A percentile compares a stretch with the other conserved stretches of the same genome.
These are phyloP conservation scores for Rhamnella rubrinervis DNA, from an alignment of 331 rosid genomes.

Conservation along the genomic window DNA sequence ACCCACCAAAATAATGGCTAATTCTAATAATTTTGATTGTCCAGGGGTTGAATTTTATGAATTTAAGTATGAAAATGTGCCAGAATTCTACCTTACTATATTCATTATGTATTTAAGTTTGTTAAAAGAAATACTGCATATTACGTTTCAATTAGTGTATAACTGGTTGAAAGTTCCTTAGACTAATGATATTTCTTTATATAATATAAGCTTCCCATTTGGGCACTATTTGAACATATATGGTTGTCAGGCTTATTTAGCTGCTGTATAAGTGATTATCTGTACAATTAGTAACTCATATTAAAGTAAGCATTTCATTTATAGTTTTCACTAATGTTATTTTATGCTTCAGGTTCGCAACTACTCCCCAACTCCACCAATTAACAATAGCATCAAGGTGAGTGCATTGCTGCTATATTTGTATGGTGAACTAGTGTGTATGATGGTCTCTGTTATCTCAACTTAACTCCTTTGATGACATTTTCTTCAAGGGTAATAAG, in stretches of 20 bases:
- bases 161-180: constrained; percentile 3
- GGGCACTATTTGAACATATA: background rate
- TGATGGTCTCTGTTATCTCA: background rate
- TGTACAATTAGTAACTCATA: background rate
- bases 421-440: background rate
- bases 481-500: background rate
- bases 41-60: too few relatives aligned
- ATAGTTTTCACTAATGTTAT: constrained; percentile 11
- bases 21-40: background rate
- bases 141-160: too few relatives aligned
- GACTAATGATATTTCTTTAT: background rate
- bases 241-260: background rate
- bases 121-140: too few relatives aligned
- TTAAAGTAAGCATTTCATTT: constrained; percentile 12
- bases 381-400: constrained; percentile 95
- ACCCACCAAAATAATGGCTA: background rate
- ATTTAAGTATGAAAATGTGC: too few relatives aligned
- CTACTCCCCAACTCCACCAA: constrained; percentile 73
- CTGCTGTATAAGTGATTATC: background rate
- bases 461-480: background rate
- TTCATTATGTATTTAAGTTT: too few relatives aligned
- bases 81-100: too few relatives aligned
- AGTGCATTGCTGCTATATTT: constrained; percentile 26
- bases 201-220: background rate
- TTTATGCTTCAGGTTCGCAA: constrained; percentile 70